Evolutionary conservation across 2,329 filamentous ascomycete species (phyloP).

Genomic region (Paramyrothecium roridum): DNA sequence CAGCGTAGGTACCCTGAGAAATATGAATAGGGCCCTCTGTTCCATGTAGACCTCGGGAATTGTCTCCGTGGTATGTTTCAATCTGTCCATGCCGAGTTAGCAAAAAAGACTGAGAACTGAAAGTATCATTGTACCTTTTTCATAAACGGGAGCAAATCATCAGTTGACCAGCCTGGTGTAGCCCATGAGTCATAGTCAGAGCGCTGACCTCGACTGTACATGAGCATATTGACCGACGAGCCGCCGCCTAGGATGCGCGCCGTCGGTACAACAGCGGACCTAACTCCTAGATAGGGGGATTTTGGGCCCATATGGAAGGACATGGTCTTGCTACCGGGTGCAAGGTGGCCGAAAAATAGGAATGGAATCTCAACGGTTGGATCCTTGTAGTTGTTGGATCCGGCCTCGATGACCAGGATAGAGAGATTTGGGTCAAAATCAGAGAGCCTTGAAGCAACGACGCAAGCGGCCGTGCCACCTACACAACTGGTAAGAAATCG

Average conservation of each 20-base stretch:
- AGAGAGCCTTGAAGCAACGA: neutral
- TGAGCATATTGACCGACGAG: neutral
- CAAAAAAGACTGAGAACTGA: too few species aligned
- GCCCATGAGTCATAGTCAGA: neutral
- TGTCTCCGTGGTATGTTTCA: constrained; percentile 20
- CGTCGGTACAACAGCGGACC: neutral
- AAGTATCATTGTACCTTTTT: neutral
- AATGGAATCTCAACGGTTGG: neutral
- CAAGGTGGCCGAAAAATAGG: neutral
- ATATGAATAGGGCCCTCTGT: constrained; percentile 48
- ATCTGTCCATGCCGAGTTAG: constrained; percentile 2
- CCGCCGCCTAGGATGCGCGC: neutral
- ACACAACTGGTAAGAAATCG: neutral
- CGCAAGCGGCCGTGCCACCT: neutral
- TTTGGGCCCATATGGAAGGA: neutral
- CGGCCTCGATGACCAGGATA: neutral
- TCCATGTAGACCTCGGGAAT: constrained; percentile 34
- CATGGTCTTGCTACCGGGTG: neutral
- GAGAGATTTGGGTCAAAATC: neutral
- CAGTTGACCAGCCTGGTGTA: neutral
- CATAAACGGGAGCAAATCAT: neutral
- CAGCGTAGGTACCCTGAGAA: constrained; percentile 41
- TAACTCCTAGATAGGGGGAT: neutral
- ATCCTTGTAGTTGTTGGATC: neutral
- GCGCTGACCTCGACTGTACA: neutral